Percentiles rank a stretch among this genome's conserved stretches.
These are phyloP conservation scores for Geotrichum carabidarum DNA, from an alignment of 1,139 yeast genomes.

Conservation along the genomic window DNA sequence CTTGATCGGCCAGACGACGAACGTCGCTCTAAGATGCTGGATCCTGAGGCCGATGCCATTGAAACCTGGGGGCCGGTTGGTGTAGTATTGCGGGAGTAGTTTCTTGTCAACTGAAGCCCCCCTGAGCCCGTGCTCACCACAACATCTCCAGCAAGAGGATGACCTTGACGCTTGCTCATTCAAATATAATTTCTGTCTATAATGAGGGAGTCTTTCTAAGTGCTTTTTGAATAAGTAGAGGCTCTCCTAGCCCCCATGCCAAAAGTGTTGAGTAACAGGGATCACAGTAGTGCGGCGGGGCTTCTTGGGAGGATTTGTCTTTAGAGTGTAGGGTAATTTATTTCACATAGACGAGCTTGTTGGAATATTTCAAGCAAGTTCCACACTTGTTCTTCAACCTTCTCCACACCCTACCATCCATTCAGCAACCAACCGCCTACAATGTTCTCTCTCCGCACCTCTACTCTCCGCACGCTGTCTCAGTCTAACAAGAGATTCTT, in stretches of 20 bases:
- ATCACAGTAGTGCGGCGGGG: not conserved
- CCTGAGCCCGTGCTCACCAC: constrained; percentile 8
- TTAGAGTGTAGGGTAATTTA: not conserved
- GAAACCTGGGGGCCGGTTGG: constrained; percentile 17
- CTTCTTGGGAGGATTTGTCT: not conserved
- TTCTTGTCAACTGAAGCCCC: constrained; percentile 6
- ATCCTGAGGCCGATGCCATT: constrained; percentile 13
- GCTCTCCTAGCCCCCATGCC: not conserved
- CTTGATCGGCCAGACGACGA: constrained; percentile 5
- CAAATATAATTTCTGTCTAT: too few relatives aligned
- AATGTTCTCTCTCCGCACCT: constrained; percentile 6
- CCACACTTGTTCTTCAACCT: not conserved
- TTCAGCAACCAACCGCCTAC: not conserved
- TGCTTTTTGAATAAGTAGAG: not conserved
- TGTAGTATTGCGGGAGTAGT: constrained; percentile 14
- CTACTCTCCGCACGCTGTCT: constrained; percentile 6
- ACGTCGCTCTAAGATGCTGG: not conserved
- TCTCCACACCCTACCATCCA: not conserved
- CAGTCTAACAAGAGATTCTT: constrained; percentile 16
- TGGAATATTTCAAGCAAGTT: not conserved
- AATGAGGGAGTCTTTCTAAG: not conserved
- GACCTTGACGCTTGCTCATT: constrained; percentile 5
- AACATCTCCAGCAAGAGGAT: constrained; percentile 3
- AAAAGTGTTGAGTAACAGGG: not conserved
- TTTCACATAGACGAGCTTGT: not conserved